Evolutionary conservation across 1,284 basidiomycete species (phyloP).

Genomic region (Kalmanozyma brasiliensis): DNA sequence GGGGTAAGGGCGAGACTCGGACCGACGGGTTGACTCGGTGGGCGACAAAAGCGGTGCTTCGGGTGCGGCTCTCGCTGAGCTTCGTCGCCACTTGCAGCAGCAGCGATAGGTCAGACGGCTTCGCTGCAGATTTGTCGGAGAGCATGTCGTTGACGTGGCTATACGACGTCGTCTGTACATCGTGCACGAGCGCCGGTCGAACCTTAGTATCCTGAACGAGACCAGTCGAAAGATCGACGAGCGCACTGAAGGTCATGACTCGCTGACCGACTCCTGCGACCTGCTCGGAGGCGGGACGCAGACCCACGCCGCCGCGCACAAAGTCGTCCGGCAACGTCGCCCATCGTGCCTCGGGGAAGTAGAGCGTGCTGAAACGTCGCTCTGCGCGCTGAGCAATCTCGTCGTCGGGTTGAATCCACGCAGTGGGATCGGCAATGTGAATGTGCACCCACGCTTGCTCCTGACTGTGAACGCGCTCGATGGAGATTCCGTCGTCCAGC

Average conservation of each 20-base stretch:
- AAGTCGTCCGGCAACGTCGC: conserved; percentile 72
- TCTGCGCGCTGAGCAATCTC: conserved; percentile 70
- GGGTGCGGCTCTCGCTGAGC: conserved; percentile 30
- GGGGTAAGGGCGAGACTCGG: conserved; percentile 30
- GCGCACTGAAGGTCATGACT: conserved; percentile 84
- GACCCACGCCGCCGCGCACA: conserved; percentile 51
- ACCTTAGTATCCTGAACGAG: conserved; percentile 79
- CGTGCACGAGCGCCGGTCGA: conserved; percentile 78
- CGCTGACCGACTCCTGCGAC: conserved; percentile 68
- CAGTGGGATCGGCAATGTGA: conserved; percentile 93
- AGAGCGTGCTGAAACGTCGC: conserved; percentile 51
- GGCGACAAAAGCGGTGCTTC: conserved; percentile 7
- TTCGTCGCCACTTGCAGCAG: conserved; percentile 68
- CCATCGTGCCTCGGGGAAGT: conserved; percentile 55
- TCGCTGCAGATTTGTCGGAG: background rate
- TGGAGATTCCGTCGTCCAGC: conserved; percentile 91
- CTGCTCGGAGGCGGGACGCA: conserved; percentile 63
- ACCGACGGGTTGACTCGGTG: background rate
- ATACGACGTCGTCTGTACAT: conserved; percentile 78
- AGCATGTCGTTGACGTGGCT: conserved; percentile 71
- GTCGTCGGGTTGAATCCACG: conserved; percentile 77
- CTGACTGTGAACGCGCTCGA: conserved; percentile 71
- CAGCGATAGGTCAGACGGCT: conserved; percentile 67
- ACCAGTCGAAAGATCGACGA: conserved; percentile 74
- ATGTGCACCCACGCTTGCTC: conserved; percentile 81